These are phyloP conservation scores for Monosporascus sp. DNA, from an alignment of 2,329 filamentous ascomycete species.

Conservation along the genomic window DNA sequence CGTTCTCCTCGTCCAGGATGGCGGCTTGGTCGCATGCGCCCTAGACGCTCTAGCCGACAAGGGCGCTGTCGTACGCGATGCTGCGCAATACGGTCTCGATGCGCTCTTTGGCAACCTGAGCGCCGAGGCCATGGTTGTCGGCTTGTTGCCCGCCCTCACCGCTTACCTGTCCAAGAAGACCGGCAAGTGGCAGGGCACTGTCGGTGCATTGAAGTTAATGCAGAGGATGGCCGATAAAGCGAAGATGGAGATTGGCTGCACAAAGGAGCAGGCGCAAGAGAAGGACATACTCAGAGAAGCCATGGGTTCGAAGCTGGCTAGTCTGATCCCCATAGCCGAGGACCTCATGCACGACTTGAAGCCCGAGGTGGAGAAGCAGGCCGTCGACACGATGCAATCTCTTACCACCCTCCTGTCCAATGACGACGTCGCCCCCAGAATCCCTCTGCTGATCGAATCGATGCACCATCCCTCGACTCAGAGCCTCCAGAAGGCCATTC, in stretches of 20 bases:
- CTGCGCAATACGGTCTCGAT: slow-evolving; percentile 90
- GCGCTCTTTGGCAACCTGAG: slow-evolving; percentile 75
- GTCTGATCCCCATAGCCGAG: slow-evolving; percentile 87
- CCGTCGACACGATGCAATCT: slow-evolving; percentile 86
- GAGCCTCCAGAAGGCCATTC: slow-evolving; percentile 90
- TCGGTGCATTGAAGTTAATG: slow-evolving; percentile 77
- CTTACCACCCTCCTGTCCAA: slow-evolving; percentile 88
- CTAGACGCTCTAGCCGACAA: slow-evolving; percentile 90
- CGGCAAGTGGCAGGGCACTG: slow-evolving; percentile 95
- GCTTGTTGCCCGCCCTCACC: slow-evolving; percentile 70
- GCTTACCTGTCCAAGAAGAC: slow-evolving; percentile 76
- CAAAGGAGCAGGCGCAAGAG: slow-evolving; percentile 75
- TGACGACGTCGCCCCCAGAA: slow-evolving; percentile 89
- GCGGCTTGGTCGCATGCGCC: slow-evolving; percentile 64
- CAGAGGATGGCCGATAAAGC: slow-evolving; percentile 95
- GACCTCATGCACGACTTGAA: slow-evolving; percentile 96
- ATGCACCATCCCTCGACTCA: slow-evolving; percentile 92
- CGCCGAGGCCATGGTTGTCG: slow-evolving; percentile 76
- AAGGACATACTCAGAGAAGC: slow-evolving; percentile 87
- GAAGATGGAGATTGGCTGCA: slow-evolving; percentile 71
- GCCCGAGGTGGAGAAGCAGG: slow-evolving; percentile 79
- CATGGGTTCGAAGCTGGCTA: slow-evolving; percentile 83
- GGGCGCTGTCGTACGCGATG: slow-evolving; percentile 79
- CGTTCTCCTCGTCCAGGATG: slow-evolving; percentile 76
- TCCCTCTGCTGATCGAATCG: slow-evolving; percentile 86